phyloP scores from a whole-genome alignment of 2,329 filamentous ascomycete genomes.

The Trichoderma polysporum region DNA sequence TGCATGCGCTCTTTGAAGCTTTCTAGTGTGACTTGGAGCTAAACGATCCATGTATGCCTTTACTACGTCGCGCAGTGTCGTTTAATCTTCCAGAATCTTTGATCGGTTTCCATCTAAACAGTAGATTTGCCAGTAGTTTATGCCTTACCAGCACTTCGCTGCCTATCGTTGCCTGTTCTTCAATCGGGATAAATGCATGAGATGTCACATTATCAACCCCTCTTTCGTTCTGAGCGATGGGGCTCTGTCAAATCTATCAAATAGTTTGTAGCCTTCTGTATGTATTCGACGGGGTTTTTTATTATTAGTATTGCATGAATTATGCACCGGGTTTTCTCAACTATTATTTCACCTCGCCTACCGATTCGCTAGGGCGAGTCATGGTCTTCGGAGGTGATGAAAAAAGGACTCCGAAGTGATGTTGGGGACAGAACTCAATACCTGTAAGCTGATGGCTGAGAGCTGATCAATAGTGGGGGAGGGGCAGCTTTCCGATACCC shows the following conservation, averaged over 20 bases:
- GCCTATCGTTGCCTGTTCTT: neutral
- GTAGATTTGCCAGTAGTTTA: too few species aligned
- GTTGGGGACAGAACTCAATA: neutral
- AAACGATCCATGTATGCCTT: too few species aligned
- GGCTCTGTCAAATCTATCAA: neutral
- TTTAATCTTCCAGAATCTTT: neutral
- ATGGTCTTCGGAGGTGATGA: slow-evolving; percentile 4
- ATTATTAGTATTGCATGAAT: neutral
- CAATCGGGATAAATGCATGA: neutral
- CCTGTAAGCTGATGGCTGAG: slow-evolving; percentile 13
- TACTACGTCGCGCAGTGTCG: too few species aligned
- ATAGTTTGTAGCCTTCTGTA: too few species aligned
- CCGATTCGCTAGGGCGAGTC: neutral
- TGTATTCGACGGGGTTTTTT: too few species aligned
- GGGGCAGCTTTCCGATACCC: slow-evolving; percentile 17
- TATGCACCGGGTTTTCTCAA: neutral
- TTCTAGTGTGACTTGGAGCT: neutral
- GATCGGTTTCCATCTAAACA: neutral
- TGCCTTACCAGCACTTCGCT: neutral
- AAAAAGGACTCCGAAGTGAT: slow-evolving; percentile 1
- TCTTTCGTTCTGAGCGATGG: neutral
- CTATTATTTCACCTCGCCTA: neutral
- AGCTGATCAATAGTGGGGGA: neutral
- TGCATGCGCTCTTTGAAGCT: neutral
- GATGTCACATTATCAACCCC: neutral